Evolutionary conservation across 108 stramenopile genomes (phyloP), one percentile per base, ranked within the genome.

Genomic region (Nannochloropsis oceanica): DNA sequence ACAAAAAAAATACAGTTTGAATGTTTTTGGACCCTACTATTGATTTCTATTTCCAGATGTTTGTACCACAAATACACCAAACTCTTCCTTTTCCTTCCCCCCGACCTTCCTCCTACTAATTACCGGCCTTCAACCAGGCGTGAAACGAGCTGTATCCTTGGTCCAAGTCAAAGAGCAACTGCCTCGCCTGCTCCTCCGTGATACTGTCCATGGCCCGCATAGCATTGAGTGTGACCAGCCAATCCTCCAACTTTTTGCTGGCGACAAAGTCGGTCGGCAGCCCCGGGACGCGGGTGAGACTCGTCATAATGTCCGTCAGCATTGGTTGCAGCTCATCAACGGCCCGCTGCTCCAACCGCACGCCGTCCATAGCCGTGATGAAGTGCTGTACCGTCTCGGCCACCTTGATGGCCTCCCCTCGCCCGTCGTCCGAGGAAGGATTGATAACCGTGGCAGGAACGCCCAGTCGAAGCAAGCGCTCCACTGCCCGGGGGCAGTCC

Each of bases 281-380:
- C 27, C 95, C 95, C 5, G 94, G 93, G 43, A 96, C 84, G 86
- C 92, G 87, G 13, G 92, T 93, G 84, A 99, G 85, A 18, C 93
- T 89, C 84, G 95, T 94, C 93, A 95, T 93, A 44, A 98, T 87
- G 88, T 97, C 97, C 81, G 91, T 93, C 82, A 99, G 83, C 44
- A 96, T 86, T 3, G 98, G 98, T 89, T 97, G 97, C 44, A 99
- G 87, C 89, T 97, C 98, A 91, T 98, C 97, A 79, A 98, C 97
- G 11, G 95, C 96, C 44, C 95, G 92, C 85, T 94, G 94, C 83
- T 95, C 92, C 44, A 99, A 87, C 83, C 95, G 94, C 79, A 99
- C 92, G n/a, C 94, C 95, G 87, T 99, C 98, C 97, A 99, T 99
- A 44, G 95, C 91, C 11, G 97, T 99, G 89, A 99, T 99, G 88